A percentile compares a stretch with the other conserved stretches of the same genome.
phyloP scores from a whole-genome alignment of 108 stramenopile species.

The Epithemia pelagica region DNA sequence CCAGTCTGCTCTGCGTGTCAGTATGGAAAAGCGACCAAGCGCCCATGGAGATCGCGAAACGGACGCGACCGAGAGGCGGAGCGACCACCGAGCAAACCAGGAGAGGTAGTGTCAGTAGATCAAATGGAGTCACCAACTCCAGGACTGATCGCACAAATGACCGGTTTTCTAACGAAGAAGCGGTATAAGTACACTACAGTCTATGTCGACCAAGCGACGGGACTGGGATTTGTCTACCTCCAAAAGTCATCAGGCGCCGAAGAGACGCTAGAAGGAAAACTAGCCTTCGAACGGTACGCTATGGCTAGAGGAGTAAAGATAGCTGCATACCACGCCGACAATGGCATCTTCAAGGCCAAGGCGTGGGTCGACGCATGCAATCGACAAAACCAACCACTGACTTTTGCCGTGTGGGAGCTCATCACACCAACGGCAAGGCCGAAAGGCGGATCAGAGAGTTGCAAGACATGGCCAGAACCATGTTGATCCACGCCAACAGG shows the following conservation, averaged over 20 bases:
- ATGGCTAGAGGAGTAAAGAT: slow-evolving; percentile 15
- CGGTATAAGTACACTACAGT: slow-evolving; percentile 30
- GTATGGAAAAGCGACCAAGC: slow-evolving; percentile 11
- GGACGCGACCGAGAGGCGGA: not conserved
- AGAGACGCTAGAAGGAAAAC: slow-evolving; percentile 36
- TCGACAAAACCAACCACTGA: slow-evolving; percentile 17
- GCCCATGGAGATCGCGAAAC: slow-evolving; percentile 5
- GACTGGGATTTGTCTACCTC: slow-evolving; percentile 25
- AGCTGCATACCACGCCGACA: slow-evolving; percentile 34
- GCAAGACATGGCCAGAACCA: slow-evolving; percentile 16
- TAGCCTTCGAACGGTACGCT: slow-evolving; percentile 26
- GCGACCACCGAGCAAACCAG: slow-evolving; percentile 14
- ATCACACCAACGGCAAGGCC: slow-evolving; percentile 26
- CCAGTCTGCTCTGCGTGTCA: slow-evolving; percentile 5
- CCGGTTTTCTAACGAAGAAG: slow-evolving; percentile 23
- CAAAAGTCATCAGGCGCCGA: slow-evolving; percentile 8
- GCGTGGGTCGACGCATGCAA: slow-evolving; percentile 9
- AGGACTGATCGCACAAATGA: slow-evolving; percentile 41
- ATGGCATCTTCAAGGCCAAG: slow-evolving; percentile 17
- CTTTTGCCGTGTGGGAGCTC: slow-evolving; percentile 26
- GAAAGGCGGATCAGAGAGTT: slow-evolving; percentile 21
- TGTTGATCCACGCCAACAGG: slow-evolving; percentile 16
- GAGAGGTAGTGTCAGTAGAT: slow-evolving; percentile 32
- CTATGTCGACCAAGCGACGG: slow-evolving; percentile 36
- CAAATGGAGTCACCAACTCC: slow-evolving; percentile 32